phyloP scores from a whole-genome alignment of 345 rosid genomes.

The Laguncularia racemosa region DNA sequence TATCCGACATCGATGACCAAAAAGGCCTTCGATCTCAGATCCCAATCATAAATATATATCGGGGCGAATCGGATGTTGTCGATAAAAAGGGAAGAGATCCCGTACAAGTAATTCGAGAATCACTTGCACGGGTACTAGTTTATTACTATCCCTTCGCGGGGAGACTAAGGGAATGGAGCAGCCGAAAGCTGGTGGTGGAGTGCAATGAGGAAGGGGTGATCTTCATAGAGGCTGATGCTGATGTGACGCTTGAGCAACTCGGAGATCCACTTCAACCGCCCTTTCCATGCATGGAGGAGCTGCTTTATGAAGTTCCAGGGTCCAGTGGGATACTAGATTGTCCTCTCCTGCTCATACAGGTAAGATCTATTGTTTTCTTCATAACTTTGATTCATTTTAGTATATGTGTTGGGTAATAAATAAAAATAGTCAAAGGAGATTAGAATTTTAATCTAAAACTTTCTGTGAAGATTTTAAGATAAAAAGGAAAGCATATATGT shows the following conservation, averaged over 20 bases:
- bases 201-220: slow-evolving; percentile 10
- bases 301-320: slow-evolving; percentile 12
- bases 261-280: slow-evolving; percentile 10
- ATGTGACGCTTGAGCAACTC: slow-evolving; percentile 4
- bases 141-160: slow-evolving; percentile 13
- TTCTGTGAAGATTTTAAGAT: no score
- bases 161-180: slow-evolving; percentile 4
- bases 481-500: no score
- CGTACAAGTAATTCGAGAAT: slow-evolving; percentile 2
- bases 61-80: not conserved
- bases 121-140: slow-evolving; percentile 10
- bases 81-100: slow-evolving; percentile 4
- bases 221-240: slow-evolving; percentile 19
- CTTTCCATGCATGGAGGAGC: slow-evolving; percentile 9
- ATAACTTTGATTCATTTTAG: no score
- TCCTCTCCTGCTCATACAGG: slow-evolving; percentile 17
- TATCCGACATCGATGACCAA: slow-evolving; percentile 12
- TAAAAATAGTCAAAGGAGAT: not conserved
- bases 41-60: slow-evolving; percentile 3
- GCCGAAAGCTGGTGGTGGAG: slow-evolving; percentile 12
- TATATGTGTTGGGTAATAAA: not conserved
- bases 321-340: slow-evolving; percentile 3
- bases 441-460: not conserved
- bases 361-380: not conserved
- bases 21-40: slow-evolving; percentile 4